phyloP scores from a whole-genome alignment of 805 yeast genomes.

The Metschnikowia noctiluminum region DNA sequence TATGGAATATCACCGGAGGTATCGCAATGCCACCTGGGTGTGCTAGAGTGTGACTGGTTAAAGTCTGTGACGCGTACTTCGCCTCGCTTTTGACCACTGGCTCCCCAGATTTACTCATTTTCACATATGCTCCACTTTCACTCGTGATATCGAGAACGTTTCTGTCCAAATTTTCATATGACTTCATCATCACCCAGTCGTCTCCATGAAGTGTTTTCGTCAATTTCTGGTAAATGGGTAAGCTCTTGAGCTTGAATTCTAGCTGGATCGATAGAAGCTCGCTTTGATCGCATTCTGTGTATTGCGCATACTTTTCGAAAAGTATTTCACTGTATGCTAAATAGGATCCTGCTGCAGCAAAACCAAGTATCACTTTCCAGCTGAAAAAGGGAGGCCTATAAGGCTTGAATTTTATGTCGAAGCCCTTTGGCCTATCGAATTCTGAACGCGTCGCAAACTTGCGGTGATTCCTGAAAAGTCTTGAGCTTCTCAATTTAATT shows the following conservation, averaged over 20 bases:
- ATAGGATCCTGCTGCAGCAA: constrained; percentile 31
- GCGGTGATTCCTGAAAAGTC: neutral
- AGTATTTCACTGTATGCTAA: constrained; percentile 33
- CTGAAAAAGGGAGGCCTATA: constrained; percentile 11
- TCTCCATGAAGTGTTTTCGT: constrained; percentile 38
- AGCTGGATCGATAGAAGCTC: constrained; percentile 35
- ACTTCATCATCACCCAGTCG: constrained; percentile 43
- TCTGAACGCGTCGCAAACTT: constrained; percentile 8
- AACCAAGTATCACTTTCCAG: constrained; percentile 18
- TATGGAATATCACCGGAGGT: constrained; percentile 65
- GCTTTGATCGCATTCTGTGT: constrained; percentile 20
- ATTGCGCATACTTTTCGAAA: constrained; percentile 28
- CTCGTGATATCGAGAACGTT: constrained; percentile 27
- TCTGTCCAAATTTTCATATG: constrained; percentile 43
- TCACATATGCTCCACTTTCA: neutral
- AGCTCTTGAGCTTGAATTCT: constrained; percentile 43
- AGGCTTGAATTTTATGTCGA: constrained; percentile 7
- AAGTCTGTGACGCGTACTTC: constrained; percentile 14
- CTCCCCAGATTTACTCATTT: constrained; percentile 1
- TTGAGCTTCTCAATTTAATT: neutral
- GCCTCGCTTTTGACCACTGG: constrained; percentile 3
- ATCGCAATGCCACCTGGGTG: constrained; percentile 79
- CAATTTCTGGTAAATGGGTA: constrained; percentile 53
- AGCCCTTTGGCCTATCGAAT: constrained; percentile 8
- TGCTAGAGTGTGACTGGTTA: constrained; percentile 46